Evolutionary conservation across 139 green algal species (phyloP).

Genomic region (Coccomyxa sp.): DNA sequence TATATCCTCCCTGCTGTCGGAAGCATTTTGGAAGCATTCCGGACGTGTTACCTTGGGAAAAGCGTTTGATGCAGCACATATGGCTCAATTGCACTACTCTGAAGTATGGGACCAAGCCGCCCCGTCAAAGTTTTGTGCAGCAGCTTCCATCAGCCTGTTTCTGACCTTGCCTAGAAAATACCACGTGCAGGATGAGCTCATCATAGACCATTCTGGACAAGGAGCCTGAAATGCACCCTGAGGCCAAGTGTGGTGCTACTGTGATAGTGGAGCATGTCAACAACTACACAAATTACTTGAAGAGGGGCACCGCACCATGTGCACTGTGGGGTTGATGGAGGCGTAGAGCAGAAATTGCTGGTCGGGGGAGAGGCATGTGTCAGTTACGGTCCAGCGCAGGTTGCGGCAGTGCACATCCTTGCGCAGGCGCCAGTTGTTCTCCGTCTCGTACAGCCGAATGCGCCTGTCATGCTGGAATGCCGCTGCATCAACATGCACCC

Average conservation of each 20-base stretch:
- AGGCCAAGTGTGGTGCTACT: neutral
- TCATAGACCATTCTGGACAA: too few relatives aligned
- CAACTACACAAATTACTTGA: neutral
- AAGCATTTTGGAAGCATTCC: too few relatives aligned
- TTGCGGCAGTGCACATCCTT: constrained; percentile 73
- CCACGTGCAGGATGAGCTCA: too few relatives aligned
- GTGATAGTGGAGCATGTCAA: neutral
- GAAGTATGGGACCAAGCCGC: too few relatives aligned
- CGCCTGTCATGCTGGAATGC: constrained; percentile 58
- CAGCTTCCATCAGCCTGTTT: too few relatives aligned
- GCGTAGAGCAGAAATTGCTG: constrained; percentile 75
- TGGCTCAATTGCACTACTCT: too few relatives aligned
- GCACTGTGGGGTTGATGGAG: constrained; percentile 62
- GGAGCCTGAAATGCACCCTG: too few relatives aligned
- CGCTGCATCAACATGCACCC: constrained; percentile 19
- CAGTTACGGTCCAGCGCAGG: constrained; percentile 72
- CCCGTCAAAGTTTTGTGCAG: too few relatives aligned
- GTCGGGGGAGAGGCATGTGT: constrained; percentile 77
- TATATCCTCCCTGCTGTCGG: too few relatives aligned
- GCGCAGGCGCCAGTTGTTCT: constrained; percentile 51
- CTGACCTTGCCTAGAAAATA: too few relatives aligned
- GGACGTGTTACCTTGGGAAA: too few relatives aligned
- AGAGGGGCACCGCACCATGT: constrained; percentile 45
- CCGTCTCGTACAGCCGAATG: constrained; percentile 71
- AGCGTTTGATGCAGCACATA: too few relatives aligned